A percentile compares a stretch with the other conserved stretches of the same genome.
These are phyloP conservation scores for Corchorus capsularis DNA, from an alignment of 345 rosid genomes.

Conservation along the genomic window DNA sequence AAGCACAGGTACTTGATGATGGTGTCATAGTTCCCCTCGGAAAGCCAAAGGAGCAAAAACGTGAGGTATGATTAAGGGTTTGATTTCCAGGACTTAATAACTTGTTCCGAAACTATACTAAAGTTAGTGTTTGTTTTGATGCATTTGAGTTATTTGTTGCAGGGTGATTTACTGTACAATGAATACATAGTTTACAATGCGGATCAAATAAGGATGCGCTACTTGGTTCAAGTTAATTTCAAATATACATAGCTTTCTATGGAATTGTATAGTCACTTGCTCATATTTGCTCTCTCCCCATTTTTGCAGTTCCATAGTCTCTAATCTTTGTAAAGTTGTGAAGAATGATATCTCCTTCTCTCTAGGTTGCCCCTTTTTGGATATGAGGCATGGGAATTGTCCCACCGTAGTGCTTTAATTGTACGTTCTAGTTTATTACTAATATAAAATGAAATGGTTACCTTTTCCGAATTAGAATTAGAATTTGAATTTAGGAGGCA, in stretches of 20 bases:
- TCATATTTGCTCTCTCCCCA: neutral
- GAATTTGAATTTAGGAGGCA: neutral
- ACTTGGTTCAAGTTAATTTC: constrained; percentile 76
- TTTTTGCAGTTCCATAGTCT: neutral
- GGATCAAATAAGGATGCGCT: constrained; percentile 80
- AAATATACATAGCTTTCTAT: constrained; percentile 21
- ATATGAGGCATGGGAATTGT: neutral
- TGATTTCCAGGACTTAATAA: neutral
- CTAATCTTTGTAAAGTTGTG: neutral
- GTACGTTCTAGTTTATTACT: neutral
- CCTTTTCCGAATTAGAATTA: neutral
- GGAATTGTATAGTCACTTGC: neutral
- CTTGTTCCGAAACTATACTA: neutral
- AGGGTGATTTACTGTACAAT: constrained; percentile 73
- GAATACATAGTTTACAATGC: constrained; percentile 87
- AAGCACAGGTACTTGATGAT: constrained; percentile 59
- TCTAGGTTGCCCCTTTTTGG: neutral
- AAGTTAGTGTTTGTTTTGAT: neutral
- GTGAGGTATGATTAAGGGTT: constrained; percentile 25
- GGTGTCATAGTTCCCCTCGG: constrained; percentile 79
- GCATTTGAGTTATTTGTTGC: constrained; percentile 33
- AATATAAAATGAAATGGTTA: too few relatives aligned
- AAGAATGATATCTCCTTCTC: neutral
- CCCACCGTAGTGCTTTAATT: neutral
- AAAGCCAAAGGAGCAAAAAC: constrained; percentile 52